Conservation (phyloP, 1,139 yeast species). For the Keqinozyma sinolaborantium region DNA sequence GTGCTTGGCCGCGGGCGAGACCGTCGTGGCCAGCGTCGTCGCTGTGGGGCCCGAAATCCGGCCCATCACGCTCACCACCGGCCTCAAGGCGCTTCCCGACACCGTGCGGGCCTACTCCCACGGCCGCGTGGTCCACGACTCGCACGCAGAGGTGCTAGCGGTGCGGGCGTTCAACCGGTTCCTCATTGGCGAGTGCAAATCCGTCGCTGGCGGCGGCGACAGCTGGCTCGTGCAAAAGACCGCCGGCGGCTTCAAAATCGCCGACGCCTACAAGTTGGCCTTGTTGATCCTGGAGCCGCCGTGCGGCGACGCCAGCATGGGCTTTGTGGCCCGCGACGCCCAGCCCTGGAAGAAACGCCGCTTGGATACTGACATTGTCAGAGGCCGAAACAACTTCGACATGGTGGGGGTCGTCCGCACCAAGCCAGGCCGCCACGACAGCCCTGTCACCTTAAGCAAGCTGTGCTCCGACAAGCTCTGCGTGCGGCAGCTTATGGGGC, state of each 20-base stretch:
- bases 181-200: constrained; percentile 25
- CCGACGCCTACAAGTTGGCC: constrained; percentile 39
- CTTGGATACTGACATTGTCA: constrained; percentile 7
- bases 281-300: constrained; percentile 80
- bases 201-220: background rate
- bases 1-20: too few species aligned
- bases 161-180: constrained; percentile 62
- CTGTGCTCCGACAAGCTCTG: constrained; percentile 87
- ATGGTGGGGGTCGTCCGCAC: constrained; percentile 70
- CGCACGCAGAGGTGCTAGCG: constrained; percentile 83
- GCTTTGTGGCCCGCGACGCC: constrained; percentile 12
- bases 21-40: constrained; percentile 76
- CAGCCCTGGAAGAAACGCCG: constrained; percentile 5
- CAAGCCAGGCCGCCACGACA: constrained; percentile 86
- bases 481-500: constrained; percentile 58
- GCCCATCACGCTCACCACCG: constrained; percentile 65
- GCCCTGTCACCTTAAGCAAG: constrained; percentile 66
- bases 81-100: constrained; percentile 76
- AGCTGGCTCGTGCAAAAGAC: constrained; percentile 5
- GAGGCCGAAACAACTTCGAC: constrained; percentile 69
- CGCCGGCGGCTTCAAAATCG: constrained; percentile 22
- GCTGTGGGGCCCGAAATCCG: constrained; percentile 28
- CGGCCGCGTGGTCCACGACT: constrained; percentile 74
- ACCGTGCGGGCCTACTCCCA: constrained; percentile 31
- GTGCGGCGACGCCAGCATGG: constrained; percentile 88